Percentiles rank a stretch among this genome's conserved stretches.
phyloP scores from a whole-genome alignment of 805 yeast species.

The Metschnikowia similis region DNA sequence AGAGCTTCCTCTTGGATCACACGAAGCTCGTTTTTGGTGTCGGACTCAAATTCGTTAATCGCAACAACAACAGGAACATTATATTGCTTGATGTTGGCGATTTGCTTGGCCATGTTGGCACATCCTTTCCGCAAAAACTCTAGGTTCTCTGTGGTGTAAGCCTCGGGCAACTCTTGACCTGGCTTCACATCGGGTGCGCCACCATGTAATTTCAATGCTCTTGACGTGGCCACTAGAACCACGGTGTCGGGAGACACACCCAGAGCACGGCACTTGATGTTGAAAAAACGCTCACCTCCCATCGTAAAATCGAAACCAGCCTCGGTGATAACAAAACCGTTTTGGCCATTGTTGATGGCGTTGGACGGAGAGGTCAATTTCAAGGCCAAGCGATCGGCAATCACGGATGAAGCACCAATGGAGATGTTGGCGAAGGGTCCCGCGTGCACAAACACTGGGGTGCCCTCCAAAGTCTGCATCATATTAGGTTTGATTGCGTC shows the following conservation, averaged over 20 bases:
- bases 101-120: conserved; percentile 86
- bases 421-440: conserved; percentile 98
- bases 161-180: conserved; percentile 80
- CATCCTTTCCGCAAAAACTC: conserved; percentile 77
- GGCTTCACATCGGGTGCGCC: conserved; percentile 97
- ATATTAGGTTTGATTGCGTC: conserved; percentile 95
- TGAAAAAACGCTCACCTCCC: conserved; percentile 98
- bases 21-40: conserved; percentile 74
- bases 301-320: conserved; percentile 98
- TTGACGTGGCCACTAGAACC: conserved; percentile 90
- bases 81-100: conserved; percentile 74
- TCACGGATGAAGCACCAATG: conserved; percentile 91
- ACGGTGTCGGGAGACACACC: conserved; percentile 86
- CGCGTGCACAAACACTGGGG: conserved; percentile 96
- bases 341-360: conserved; percentile 41
- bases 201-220: conserved; percentile 96
- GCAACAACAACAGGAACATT: conserved; percentile 95
- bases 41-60: conserved; percentile 81
- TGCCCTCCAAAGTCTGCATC: conserved; percentile 97
- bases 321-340: conserved; percentile 92
- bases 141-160: conserved; percentile 74
- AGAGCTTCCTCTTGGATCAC: conserved; percentile 75
- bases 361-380: conserved; percentile 63
- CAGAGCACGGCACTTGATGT: conserved; percentile 91
- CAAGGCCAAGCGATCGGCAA: conserved; percentile 90